phyloP scores from a whole-genome alignment of 2,329 filamentous ascomycete species.

The Grosmannia clavigera region DNA sequence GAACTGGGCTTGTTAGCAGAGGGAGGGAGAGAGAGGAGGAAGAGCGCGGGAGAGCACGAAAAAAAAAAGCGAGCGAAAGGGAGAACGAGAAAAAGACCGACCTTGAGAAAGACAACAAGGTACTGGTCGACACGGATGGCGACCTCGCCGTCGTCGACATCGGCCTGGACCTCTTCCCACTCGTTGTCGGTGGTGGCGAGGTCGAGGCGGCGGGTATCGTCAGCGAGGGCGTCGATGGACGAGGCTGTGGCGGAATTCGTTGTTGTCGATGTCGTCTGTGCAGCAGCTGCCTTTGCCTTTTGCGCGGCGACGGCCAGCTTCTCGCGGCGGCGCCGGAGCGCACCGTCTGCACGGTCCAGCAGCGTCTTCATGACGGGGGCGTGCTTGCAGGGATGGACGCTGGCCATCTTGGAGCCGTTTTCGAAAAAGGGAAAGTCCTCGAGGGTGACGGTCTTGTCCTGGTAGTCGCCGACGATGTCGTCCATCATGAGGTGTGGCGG shows the following conservation, averaged over 20 bases:
- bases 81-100: slow-evolving; percentile 16
- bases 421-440: slow-evolving; percentile 96
- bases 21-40: neutral
- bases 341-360: slow-evolving; percentile 87
- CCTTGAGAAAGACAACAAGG: slow-evolving; percentile 76
- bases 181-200: slow-evolving; percentile 42
- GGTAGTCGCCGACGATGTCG: slow-evolving; percentile 27
- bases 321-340: slow-evolving; percentile 75
- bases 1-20: slow-evolving; percentile 32
- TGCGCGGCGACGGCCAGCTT: slow-evolving; percentile 45
- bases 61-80: neutral
- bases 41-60: neutral
- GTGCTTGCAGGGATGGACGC: slow-evolving; percentile 93
- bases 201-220: slow-evolving; percentile 14
- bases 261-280: slow-evolving; percentile 27
- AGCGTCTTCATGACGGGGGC: slow-evolving; percentile 97
- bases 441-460: slow-evolving; percentile 81
- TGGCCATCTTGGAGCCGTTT: slow-evolving; percentile 87
- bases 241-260: too few relatives aligned
- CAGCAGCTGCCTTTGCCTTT: slow-evolving; percentile 25
- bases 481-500: slow-evolving; percentile 25
- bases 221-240: slow-evolving; percentile 8
- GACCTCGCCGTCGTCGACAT: slow-evolving; percentile 57
- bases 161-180: slow-evolving; percentile 53
- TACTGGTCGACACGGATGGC: slow-evolving; percentile 84